Evolutionary conservation across 148 eudicot genomes (phyloP).

Genomic region (Beta vulgaris): DNA sequence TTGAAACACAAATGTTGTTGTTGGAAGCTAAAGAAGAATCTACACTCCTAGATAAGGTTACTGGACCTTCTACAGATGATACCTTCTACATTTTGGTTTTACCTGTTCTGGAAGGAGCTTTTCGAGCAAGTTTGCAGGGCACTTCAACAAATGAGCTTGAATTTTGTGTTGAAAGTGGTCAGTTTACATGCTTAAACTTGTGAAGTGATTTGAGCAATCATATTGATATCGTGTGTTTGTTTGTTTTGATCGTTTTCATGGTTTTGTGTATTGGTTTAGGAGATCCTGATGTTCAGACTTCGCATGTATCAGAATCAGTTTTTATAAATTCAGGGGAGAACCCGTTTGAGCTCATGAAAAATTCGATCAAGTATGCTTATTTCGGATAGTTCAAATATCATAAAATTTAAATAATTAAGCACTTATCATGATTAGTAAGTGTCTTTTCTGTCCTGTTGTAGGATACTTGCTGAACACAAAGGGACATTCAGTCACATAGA

Average conservation of each 20-base stretch:
- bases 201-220: neutral
- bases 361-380: slow-evolving; percentile 43
- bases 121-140: slow-evolving; percentile 52
- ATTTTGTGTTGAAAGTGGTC: slow-evolving; percentile 64
- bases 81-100: slow-evolving; percentile 40
- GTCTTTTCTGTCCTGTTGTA: slow-evolving; percentile 19
- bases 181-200: slow-evolving; percentile 7
- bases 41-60: slow-evolving; percentile 11
- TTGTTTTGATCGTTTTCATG: neutral
- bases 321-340: slow-evolving; percentile 55
- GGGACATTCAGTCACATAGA: slow-evolving; percentile 58
- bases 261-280: slow-evolving; percentile 28
- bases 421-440: neutral
- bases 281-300: slow-evolving; percentile 49
- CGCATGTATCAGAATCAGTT: slow-evolving; percentile 40
- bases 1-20: slow-evolving; percentile 49
- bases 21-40: slow-evolving; percentile 34
- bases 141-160: slow-evolving; percentile 43
- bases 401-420: neutral
- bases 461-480: slow-evolving; percentile 54
- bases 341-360: slow-evolving; percentile 51
- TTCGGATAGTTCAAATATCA: slow-evolving; percentile 15
- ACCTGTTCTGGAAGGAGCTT: slow-evolving; percentile 54
- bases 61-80: neutral
- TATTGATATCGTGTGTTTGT: neutral